Percentiles rank a stretch among this genome's conserved stretches.
These are phyloP conservation scores for Phytophthora fragariaefolia DNA, from an alignment of 352 stramenopile species.

Conservation along the genomic window DNA sequence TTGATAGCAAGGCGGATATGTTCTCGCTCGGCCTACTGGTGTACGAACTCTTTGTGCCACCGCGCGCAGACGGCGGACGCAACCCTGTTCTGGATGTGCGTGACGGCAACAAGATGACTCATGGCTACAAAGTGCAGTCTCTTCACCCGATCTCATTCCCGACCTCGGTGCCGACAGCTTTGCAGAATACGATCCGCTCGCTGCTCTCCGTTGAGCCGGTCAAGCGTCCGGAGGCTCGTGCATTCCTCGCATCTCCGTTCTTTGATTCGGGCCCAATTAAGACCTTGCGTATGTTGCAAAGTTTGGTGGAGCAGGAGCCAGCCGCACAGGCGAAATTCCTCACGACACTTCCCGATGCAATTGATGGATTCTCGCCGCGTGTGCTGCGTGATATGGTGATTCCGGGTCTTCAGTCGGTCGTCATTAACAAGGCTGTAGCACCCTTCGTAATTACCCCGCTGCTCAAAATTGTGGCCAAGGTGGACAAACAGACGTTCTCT, in stretches of 20 bases:
- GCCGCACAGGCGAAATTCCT: constrained; percentile 85
- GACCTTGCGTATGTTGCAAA: constrained; percentile 81
- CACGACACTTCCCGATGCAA: constrained; percentile 68
- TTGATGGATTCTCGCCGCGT: constrained; percentile 80
- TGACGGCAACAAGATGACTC: constrained; percentile 90
- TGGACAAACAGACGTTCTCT: constrained; percentile 87
- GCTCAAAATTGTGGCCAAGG: constrained; percentile 88
- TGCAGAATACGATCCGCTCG: constrained; percentile 88
- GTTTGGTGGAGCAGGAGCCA: constrained; percentile 84
- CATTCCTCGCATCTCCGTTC: constrained; percentile 85
- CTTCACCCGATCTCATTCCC: constrained; percentile 88
- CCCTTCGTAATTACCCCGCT: constrained; percentile 90
- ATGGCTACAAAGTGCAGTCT: constrained; percentile 91
- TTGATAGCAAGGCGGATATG: constrained; percentile 84
- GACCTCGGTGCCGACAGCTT: constrained; percentile 68
- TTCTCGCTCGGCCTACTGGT: constrained; percentile 87
- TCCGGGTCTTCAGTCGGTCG: constrained; percentile 73
- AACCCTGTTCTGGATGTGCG: constrained; percentile 84
- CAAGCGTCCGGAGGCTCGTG: constrained; percentile 71
- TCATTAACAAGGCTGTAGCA: constrained; percentile 89
- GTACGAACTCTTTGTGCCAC: constrained; percentile 86
- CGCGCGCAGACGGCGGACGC: constrained; percentile 77
- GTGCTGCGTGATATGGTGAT: constrained; percentile 88
- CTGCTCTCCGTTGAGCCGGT: constrained; percentile 68
- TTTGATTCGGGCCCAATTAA: constrained; percentile 90